Percentiles rank a stretch among this genome's conserved stretches.
Conservation (phyloP, 2,329 filamentous ascomycete species). For the Chaetomium sp. region DNA sequence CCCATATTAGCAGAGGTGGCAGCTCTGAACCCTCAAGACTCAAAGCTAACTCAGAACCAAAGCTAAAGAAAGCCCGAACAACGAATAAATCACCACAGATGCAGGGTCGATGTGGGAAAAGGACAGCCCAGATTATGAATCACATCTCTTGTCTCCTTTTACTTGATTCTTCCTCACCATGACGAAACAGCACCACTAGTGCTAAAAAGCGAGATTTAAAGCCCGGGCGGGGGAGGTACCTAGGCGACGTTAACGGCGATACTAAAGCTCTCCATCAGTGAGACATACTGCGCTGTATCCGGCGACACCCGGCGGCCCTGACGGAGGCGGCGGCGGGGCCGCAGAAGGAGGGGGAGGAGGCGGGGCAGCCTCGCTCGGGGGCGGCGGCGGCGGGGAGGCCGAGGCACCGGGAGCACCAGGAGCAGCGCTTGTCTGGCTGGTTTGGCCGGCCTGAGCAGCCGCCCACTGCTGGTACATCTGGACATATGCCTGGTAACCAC, state of each 20-base stretch:
- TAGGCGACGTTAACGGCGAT: slow-evolving; percentile 37
- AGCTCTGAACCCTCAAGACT: neutral
- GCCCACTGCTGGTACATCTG: slow-evolving; percentile 77
- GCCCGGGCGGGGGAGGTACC: slow-evolving; percentile 60
- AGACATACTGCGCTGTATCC: slow-evolving; percentile 66
- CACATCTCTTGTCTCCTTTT: neutral
- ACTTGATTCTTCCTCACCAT: neutral
- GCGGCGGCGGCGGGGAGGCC: slow-evolving; percentile 60
- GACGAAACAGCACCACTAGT: neutral
- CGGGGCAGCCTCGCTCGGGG: slow-evolving; percentile 61
- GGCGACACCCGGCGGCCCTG: slow-evolving; percentile 54
- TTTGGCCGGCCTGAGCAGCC: slow-evolving; percentile 51
- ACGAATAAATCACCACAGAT: neutral
- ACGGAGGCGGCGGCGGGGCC: slow-evolving; percentile 59
- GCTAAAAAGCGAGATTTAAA: slow-evolving; percentile 40
- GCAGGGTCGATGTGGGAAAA: neutral
- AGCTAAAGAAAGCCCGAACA: neutral
- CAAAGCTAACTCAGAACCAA: neutral
- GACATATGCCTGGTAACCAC: slow-evolving; percentile 77
- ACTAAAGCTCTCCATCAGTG: neutral
- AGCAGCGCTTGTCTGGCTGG: slow-evolving; percentile 48
- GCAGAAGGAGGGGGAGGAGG: slow-evolving; percentile 61
- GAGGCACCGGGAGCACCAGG: slow-evolving; percentile 48
- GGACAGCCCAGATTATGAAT: neutral
- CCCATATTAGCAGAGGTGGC: neutral